Conservation (phyloP, 1,139 yeast species). For the Hyphopichia pseudoburtonii region DNA sequence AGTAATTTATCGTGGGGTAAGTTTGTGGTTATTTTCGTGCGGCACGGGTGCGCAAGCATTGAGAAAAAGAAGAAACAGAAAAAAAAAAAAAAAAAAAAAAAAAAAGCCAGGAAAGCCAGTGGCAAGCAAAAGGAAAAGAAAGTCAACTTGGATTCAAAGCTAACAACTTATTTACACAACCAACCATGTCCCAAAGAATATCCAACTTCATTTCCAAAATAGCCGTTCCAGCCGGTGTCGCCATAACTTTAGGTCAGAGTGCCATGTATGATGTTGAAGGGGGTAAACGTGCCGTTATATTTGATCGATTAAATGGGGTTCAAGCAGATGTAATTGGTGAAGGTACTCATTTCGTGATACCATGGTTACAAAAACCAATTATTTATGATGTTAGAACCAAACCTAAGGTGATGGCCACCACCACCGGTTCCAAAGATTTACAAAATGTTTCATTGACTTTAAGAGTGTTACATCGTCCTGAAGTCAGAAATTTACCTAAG, state of each 20-base stretch:
- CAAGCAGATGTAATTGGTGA: constrained; percentile 86
- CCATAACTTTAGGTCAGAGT: constrained; percentile 64
- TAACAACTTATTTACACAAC: too few relatives aligned
- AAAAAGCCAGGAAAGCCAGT: too few relatives aligned
- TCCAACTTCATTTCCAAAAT: constrained; percentile 44
- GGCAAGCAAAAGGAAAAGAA: too few relatives aligned
- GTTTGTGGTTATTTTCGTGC: too few relatives aligned
- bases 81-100: too few relatives aligned
- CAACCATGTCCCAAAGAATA: constrained; percentile 43
- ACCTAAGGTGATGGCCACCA: constrained; percentile 91
- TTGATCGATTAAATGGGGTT: constrained; percentile 90
- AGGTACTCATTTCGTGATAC: constrained; percentile 93
- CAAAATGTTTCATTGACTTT: constrained; percentile 94
- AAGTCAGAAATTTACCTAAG: constrained; percentile 72
- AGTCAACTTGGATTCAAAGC: too few relatives aligned
- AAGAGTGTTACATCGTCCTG: constrained; percentile 93
- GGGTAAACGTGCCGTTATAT: constrained; percentile 92
- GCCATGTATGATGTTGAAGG: constrained; percentile 93
- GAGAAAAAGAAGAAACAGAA: too few relatives aligned
- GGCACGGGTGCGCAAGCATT: too few relatives aligned
- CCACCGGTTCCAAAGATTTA: constrained; percentile 95
- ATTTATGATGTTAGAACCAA: constrained; percentile 86
- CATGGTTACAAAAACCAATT: constrained; percentile 94
- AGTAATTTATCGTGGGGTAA: too few relatives aligned
- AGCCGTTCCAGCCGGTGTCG: constrained; percentile 71